A percentile compares a stretch with the other conserved stretches of the same genome.
Conservation (phyloP, 148 eudicot species). For the Hydrangea macrophylla region DNA sequence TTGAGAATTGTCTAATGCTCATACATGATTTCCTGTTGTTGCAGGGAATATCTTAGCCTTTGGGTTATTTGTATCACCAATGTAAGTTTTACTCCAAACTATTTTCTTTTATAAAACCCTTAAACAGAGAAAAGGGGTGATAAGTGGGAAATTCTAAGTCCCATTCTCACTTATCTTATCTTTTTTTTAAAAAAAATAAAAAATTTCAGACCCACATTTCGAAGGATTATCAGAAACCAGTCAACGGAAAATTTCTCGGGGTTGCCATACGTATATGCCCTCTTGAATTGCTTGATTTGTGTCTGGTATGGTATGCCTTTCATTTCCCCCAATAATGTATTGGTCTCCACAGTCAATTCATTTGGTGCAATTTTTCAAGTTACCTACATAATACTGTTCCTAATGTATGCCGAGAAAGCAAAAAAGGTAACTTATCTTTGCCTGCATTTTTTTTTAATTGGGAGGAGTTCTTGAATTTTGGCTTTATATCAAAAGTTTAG, state of each 20-base stretch:
- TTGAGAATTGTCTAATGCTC: too few relatives aligned
- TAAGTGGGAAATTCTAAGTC: neutral
- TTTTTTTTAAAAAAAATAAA: neutral
- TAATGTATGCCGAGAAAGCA: slow-evolving; percentile 45
- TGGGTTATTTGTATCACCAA: slow-evolving; percentile 73
- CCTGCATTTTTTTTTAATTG: slow-evolving; percentile 11
- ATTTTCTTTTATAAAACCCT: slow-evolving; percentile 1
- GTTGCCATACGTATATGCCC: slow-evolving; percentile 58
- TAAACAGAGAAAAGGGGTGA: neutral
- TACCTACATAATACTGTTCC: slow-evolving; percentile 46
- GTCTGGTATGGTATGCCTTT: slow-evolving; percentile 65
- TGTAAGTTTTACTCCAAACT: slow-evolving; percentile 41
- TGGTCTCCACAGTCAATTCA: slow-evolving; percentile 62
- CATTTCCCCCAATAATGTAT: slow-evolving; percentile 39
- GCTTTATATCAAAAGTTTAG: too few relatives aligned
- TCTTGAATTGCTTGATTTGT: slow-evolving; percentile 59
- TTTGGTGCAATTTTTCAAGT: slow-evolving; percentile 56
- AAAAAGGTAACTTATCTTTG: slow-evolving; percentile 55
- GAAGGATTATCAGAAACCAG: slow-evolving; percentile 49
- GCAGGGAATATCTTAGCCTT: slow-evolving; percentile 84
- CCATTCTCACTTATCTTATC: neutral
- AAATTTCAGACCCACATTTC: slow-evolving; percentile 61
- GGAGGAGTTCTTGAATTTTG: neutral
- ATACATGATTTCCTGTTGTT: slow-evolving; percentile 10
- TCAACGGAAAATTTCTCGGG: slow-evolving; percentile 64